A percentile compares a stretch with the other conserved stretches of the same genome.
Conservation (phyloP, 2,329 filamentous ascomycete genomes). For the Penicillium sp. region DNA sequence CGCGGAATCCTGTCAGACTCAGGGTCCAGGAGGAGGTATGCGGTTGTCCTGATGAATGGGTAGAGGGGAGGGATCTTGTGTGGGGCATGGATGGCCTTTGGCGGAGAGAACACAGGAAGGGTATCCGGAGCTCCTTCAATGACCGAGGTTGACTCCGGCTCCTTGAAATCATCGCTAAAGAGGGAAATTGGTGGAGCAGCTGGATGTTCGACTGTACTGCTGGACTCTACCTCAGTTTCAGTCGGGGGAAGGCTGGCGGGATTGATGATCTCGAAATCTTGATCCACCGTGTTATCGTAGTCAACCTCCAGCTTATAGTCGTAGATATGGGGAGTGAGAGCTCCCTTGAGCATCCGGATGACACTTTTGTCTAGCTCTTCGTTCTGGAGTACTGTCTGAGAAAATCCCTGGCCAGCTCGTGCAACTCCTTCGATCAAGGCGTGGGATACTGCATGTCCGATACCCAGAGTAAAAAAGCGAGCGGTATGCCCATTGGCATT, state of each 20-base stretch:
- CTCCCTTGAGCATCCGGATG: slow-evolving; percentile 72
- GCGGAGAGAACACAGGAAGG: slow-evolving; percentile 54
- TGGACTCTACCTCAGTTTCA: slow-evolving; percentile 9
- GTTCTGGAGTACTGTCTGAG: slow-evolving; percentile 61
- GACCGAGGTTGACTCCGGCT: slow-evolving; percentile 38
- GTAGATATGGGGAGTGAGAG: slow-evolving; percentile 64
- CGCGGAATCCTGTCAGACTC: slow-evolving; percentile 50
- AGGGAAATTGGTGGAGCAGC: slow-evolving; percentile 55
- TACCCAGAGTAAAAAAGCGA: slow-evolving; percentile 57
- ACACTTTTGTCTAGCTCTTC: slow-evolving; percentile 70
- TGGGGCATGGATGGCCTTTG: slow-evolving; percentile 65
- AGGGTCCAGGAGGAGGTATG: slow-evolving; percentile 66
- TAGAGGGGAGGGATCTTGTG: slow-evolving; percentile 64
- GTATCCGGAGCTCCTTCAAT: slow-evolving; percentile 32
- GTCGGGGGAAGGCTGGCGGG: slow-evolving; percentile 48
- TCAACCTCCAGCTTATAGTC: slow-evolving; percentile 66
- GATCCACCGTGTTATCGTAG: slow-evolving; percentile 47
- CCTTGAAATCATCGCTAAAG: slow-evolving; percentile 54
- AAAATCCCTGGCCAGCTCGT: slow-evolving; percentile 58
- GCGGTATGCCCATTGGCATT: slow-evolving; percentile 45
- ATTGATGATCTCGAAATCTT: slow-evolving; percentile 63
- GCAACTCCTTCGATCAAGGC: slow-evolving; percentile 61
- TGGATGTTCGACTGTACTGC: slow-evolving; percentile 10
- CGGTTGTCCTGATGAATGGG: slow-evolving; percentile 64
- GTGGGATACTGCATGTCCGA: slow-evolving; percentile 56